A percentile compares a stretch with the other conserved stretches of the same genome.
Conservation (phyloP, 139 green algal species). For the Tetradesmus lagerheimii region DNA sequence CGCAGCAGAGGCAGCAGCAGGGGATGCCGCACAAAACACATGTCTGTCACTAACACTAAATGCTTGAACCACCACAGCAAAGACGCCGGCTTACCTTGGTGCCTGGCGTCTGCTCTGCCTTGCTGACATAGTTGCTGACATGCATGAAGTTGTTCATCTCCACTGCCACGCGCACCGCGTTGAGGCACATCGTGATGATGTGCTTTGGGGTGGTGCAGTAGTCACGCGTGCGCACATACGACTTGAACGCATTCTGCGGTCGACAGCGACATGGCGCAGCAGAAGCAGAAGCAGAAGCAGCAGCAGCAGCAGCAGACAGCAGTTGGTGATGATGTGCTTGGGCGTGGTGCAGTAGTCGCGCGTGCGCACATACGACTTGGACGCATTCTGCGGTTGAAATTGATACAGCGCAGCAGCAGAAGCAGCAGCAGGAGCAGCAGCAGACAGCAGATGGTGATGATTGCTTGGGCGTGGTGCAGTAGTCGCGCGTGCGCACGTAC, state of each 20-base stretch:
- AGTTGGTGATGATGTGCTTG: constrained; percentile 83
- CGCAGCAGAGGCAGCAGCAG: neutral
- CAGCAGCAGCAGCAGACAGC: constrained; percentile 50
- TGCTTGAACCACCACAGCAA: too few relatives aligned
- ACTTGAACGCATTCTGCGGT: constrained; percentile 87
- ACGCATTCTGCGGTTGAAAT: constrained; percentile 70
- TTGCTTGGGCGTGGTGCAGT: too few relatives aligned
- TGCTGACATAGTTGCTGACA: constrained; percentile 89
- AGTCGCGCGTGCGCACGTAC: constrained; percentile 89
- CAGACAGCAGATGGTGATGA: neutral
- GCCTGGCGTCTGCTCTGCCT: constrained; percentile 83
- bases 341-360: constrained; percentile 84
- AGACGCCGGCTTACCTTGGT: constrained; percentile 26
- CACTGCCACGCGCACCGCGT: constrained; percentile 78
- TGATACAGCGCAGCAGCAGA: neutral
- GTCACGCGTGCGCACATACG: constrained; percentile 91
- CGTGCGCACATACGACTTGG: constrained; percentile 92
- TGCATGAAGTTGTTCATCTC: constrained; percentile 91
- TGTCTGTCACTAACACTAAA: too few relatives aligned
- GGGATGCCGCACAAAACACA: neutral
- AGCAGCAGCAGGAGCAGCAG: neutral
- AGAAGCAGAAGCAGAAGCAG: neutral
- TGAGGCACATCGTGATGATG: constrained; percentile 92
- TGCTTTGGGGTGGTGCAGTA: constrained; percentile 94
- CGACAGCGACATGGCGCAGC: neutral